These are phyloP conservation scores for Nannizziopsis barbatae DNA, from an alignment of 2,329 filamentous ascomycete species.

Conservation along the genomic window DNA sequence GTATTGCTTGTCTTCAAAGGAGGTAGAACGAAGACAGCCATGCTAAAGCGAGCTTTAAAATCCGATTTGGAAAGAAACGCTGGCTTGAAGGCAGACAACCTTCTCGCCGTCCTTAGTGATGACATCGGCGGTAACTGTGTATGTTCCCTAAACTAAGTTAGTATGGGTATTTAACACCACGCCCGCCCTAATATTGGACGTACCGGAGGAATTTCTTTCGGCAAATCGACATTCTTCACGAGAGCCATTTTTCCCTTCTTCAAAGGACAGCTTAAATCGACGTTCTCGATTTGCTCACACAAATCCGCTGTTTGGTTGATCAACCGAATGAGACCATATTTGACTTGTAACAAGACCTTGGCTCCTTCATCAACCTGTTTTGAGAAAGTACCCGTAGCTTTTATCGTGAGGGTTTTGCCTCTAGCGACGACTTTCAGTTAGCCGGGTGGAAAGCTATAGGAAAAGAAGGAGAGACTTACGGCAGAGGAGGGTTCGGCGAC, in stretches of 20 bases:
- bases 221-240: slow-evolving; percentile 72
- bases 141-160: slow-evolving; percentile 56
- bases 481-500: slow-evolving; percentile 68
- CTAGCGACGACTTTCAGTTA: slow-evolving; percentile 39
- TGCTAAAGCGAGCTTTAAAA: not conserved
- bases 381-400: slow-evolving; percentile 62
- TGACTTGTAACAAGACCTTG: slow-evolving; percentile 72
- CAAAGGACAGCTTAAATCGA: slow-evolving; percentile 80
- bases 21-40: no score
- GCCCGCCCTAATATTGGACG: slow-evolving; percentile 29
- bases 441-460: slow-evolving; percentile 12
- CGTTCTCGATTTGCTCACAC: slow-evolving; percentile 79
- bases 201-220: slow-evolving; percentile 79
- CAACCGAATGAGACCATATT: slow-evolving; percentile 85
- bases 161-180: not conserved
- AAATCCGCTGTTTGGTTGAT: slow-evolving; percentile 71
- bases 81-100: slow-evolving; percentile 76
- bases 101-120: slow-evolving; percentile 58
- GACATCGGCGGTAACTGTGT: slow-evolving; percentile 79
- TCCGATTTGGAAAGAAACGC: slow-evolving; percentile 12
- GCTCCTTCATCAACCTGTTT: slow-evolving; percentile 65
- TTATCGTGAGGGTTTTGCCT: slow-evolving; percentile 65
- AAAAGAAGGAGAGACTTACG: slow-evolving; percentile 48
- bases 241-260: slow-evolving; percentile 64
- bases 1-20: not conserved